Conservation (phyloP, 331 rosid species). For the Saraca asoca region DNA sequence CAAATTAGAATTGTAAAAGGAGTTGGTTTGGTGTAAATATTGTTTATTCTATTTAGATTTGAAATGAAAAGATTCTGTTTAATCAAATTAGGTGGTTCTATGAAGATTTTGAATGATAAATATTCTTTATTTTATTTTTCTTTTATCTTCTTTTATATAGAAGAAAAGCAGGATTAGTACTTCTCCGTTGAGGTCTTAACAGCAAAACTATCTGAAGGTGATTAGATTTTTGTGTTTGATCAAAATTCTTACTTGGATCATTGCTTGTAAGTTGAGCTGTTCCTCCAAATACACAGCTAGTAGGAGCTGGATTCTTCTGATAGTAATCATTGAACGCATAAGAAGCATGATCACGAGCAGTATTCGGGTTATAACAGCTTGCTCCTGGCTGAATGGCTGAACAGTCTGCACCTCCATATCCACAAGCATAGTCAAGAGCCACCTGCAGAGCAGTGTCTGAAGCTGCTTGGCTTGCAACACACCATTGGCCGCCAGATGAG, state of each 20-base stretch:
- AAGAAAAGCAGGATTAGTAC: not conserved
- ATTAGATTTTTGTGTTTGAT: not conserved
- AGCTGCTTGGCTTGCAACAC: slow-evolving; percentile 67
- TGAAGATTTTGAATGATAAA: no score
- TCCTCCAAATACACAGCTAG: slow-evolving; percentile 89
- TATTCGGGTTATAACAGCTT: slow-evolving; percentile 74
- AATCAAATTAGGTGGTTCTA: no score
- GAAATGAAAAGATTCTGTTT: no score
- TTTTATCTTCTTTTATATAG: no score
- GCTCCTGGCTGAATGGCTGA: slow-evolving; percentile 67
- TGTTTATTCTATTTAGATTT: no score
- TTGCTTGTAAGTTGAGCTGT: slow-evolving; percentile 59
- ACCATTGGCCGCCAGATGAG: slow-evolving; percentile 74
- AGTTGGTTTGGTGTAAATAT: no score
- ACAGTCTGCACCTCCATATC: slow-evolving; percentile 86
- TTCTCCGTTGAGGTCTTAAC: not conserved
- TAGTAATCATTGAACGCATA: slow-evolving; percentile 85
- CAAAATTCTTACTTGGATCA: slow-evolving; percentile 79
- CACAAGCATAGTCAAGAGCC: slow-evolving; percentile 94
- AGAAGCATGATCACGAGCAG: slow-evolving; percentile 77
- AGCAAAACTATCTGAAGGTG: not conserved
- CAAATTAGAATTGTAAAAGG: no score
- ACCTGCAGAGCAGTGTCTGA: slow-evolving; percentile 72
- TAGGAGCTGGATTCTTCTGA: slow-evolving; percentile 75
- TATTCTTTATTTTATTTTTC: no score